phyloP scores from a whole-genome alignment of 164 flowering plant genomes.

The Santalum album region DNA sequence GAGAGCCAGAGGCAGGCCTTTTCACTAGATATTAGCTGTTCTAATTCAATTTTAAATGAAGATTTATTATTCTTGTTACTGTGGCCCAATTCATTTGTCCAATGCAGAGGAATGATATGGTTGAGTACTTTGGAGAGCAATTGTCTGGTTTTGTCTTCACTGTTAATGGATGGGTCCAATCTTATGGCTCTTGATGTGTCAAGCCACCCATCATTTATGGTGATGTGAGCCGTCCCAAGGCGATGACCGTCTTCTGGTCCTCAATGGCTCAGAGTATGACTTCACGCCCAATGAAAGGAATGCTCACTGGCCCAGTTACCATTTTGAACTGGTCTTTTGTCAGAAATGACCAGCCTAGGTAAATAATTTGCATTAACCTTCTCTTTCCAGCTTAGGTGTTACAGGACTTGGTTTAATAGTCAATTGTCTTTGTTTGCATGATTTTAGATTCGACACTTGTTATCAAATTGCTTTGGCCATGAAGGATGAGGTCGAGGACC shows the following conservation, averaged over 20 bases:
- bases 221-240: constrained; percentile 70
- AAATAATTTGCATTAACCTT: background rate
- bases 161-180: constrained; percentile 74
- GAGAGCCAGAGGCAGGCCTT: constrained; percentile 60
- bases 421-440: too few relatives aligned
- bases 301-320: constrained; percentile 81
- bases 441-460: constrained; percentile 6
- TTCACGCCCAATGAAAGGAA: constrained; percentile 68
- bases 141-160: constrained; percentile 63
- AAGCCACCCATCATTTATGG: constrained; percentile 78
- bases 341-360: constrained; percentile 64
- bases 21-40: background rate
- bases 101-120: constrained; percentile 63
- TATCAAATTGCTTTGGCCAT: constrained; percentile 13
- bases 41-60: too few relatives aligned
- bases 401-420: too few relatives aligned
- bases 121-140: constrained; percentile 72
- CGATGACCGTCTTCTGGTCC: constrained; percentile 82
- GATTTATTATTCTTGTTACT: background rate
- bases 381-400: background rate
- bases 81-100: background rate
- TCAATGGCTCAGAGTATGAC: constrained; percentile 65
- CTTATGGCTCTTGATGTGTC: constrained; percentile 75
- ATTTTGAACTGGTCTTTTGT: constrained; percentile 79
- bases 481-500: constrained; percentile 15